These are phyloP conservation scores for Castanea mollissima DNA, from an alignment of 306 rosid species.

Conservation along the genomic window DNA sequence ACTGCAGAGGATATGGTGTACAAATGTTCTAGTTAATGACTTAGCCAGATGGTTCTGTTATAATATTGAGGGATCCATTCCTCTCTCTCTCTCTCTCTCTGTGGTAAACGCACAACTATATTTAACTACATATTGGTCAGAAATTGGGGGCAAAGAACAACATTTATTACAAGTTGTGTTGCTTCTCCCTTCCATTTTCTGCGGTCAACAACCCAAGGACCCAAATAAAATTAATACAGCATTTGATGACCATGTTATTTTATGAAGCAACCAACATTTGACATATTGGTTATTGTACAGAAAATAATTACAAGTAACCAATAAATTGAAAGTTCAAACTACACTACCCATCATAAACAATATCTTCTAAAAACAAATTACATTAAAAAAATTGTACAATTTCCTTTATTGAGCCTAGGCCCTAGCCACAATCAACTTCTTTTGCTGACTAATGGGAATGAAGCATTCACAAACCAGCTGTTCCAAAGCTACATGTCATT, in stretches of 20 bases:
- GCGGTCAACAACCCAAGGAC: too few species aligned
- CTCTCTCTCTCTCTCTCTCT: too few species aligned
- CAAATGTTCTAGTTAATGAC: too few species aligned
- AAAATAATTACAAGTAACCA: not conserved
- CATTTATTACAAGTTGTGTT: too few species aligned
- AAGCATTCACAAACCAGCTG: not conserved
- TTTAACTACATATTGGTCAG: too few species aligned
- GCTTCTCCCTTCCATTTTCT: too few species aligned
- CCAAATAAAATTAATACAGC: too few species aligned
- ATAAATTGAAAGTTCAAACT: not conserved
- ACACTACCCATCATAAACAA: not conserved
- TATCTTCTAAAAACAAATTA: not conserved
- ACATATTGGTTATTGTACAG: not conserved
- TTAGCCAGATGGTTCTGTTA: too few species aligned
- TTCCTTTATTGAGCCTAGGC: not conserved
- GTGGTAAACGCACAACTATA: too few species aligned
- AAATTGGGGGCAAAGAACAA: too few species aligned
- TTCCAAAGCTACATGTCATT: slow-evolving; percentile 1
- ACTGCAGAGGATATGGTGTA: too few species aligned
- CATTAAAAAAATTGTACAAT: not conserved
- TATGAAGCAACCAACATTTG: not conserved
- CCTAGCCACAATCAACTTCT: slow-evolving; percentile 18
- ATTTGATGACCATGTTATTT: not conserved
- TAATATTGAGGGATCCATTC: too few species aligned
- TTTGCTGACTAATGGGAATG: not conserved